Conservation (phyloP, 306 rosid species). For the Cucumis melo region DNA sequence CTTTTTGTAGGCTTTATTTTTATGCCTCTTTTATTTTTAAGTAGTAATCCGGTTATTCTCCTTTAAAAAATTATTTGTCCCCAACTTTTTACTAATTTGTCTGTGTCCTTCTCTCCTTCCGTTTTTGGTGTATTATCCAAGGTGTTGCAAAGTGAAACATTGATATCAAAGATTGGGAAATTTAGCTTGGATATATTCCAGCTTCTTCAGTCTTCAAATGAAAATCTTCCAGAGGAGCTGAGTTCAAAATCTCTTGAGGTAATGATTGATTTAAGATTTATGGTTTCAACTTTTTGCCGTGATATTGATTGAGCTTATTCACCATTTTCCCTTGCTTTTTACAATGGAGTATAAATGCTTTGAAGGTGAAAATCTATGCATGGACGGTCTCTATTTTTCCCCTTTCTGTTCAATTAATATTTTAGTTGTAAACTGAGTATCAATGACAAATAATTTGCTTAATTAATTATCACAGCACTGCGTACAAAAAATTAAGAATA, state of each 20-base stretch:
- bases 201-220: conserved; percentile 48
- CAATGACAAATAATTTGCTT: background rate
- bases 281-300: background rate
- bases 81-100: background rate
- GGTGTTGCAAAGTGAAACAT: conserved; percentile 67
- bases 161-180: conserved; percentile 43
- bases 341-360: background rate
- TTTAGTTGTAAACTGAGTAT: background rate
- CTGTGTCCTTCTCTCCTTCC: background rate
- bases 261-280: conserved; percentile 3
- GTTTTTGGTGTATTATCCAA: conserved; percentile 21
- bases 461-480: conserved; percentile 43
- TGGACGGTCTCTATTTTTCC: background rate
- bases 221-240: conserved; percentile 48
- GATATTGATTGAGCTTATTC: background rate
- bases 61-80: too few relatives aligned
- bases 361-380: background rate
- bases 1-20: too few relatives aligned
- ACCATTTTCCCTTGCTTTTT: background rate
- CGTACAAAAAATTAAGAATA: conserved; percentile 61
- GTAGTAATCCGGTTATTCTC: too few relatives aligned
- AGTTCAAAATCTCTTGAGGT: conserved; percentile 71
- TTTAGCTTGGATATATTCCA: conserved; percentile 47
- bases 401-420: background rate
- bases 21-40: too few relatives aligned